Conservation (phyloP, 1,284 basidiomycete genomes). For the Macrocystidia cucumis region DNA sequence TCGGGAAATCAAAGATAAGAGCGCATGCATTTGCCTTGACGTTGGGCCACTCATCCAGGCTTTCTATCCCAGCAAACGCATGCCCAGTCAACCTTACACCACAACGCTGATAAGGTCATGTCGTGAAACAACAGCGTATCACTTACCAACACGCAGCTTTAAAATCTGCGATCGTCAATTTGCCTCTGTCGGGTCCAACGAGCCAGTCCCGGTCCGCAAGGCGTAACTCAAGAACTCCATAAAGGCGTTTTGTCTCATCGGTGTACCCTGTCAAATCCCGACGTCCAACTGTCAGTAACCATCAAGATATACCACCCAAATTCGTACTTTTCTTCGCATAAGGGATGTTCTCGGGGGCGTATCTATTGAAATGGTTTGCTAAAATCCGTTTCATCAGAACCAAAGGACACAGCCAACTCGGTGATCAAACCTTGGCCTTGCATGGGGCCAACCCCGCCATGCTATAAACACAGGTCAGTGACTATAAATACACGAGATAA, state of each 20-base stretch:
- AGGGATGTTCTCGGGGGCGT: conserved; percentile 56
- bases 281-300: conserved; percentile 3
- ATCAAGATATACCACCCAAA: background rate
- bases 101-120: conserved; percentile 1
- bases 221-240: conserved; percentile 67
- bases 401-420: background rate
- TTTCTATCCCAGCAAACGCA: conserved; percentile 39
- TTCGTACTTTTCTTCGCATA: conserved; percentile 51
- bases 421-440: conserved; percentile 29
- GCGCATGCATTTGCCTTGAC: conserved; percentile 33
- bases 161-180: conserved; percentile 61
- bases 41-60: conserved; percentile 48
- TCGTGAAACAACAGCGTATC: background rate
- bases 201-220: conserved; percentile 62
- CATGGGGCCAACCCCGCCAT: conserved; percentile 71
- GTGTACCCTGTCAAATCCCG: conserved; percentile 58
- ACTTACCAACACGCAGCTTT: conserved; percentile 48
- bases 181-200: conserved; percentile 58
- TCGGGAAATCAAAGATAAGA: background rate
- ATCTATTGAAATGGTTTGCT: conserved; percentile 51
- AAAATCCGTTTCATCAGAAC: background rate
- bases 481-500: background rate
- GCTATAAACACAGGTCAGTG: conserved; percentile 23
- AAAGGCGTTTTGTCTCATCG: conserved; percentile 74
- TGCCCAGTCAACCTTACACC: conserved; percentile 40